Evolutionary conservation across 768 basidiomycete species (phyloP).

Genomic region (Lactarius quietus): DNA sequence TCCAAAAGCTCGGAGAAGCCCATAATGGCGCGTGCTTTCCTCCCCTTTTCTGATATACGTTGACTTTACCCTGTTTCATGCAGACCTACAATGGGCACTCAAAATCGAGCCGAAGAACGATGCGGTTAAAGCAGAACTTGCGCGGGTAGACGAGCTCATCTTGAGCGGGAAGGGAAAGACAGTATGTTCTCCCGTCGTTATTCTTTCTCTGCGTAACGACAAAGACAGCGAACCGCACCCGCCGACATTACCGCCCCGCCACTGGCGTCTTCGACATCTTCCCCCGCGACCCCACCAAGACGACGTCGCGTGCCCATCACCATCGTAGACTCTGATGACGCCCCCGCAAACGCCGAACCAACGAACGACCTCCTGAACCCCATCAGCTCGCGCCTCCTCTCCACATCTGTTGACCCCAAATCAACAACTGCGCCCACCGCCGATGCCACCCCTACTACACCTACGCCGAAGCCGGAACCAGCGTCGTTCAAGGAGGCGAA

Average conservation of each 20-base stretch:
- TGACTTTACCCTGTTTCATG: conserved; percentile 2
- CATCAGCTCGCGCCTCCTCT: conserved; percentile 21
- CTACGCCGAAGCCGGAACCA: conserved; percentile 21
- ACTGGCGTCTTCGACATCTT: not conserved
- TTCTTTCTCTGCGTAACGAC: not conserved
- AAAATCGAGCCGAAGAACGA: conserved; percentile 62
- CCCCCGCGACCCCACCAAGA: conserved; percentile 28
- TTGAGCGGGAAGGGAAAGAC: conserved; percentile 36
- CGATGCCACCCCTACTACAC: too few species aligned
- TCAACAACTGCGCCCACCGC: conserved; percentile 16
- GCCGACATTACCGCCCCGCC: conserved; percentile 26
- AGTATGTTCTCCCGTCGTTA: conserved; percentile 1
- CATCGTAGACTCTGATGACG: conserved; percentile 45
- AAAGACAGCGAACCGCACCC: conserved; percentile 31
- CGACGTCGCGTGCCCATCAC: conserved; percentile 63
- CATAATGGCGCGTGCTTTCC: conserved; percentile 47
- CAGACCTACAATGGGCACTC: conserved; percentile 62
- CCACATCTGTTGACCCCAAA: conserved; percentile 14
- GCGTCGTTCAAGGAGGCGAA: conserved; percentile 57
- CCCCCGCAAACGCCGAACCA: conserved; percentile 11
- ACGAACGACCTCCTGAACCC: conserved; percentile 22
- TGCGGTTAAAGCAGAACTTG: conserved; percentile 60
- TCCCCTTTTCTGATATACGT: not conserved
- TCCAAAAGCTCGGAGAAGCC: conserved; percentile 56
- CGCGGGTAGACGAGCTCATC: conserved; percentile 43